phyloP scores from a whole-genome alignment of 1,284 basidiomycete genomes.

The Hymenochaete sp. region DNA sequence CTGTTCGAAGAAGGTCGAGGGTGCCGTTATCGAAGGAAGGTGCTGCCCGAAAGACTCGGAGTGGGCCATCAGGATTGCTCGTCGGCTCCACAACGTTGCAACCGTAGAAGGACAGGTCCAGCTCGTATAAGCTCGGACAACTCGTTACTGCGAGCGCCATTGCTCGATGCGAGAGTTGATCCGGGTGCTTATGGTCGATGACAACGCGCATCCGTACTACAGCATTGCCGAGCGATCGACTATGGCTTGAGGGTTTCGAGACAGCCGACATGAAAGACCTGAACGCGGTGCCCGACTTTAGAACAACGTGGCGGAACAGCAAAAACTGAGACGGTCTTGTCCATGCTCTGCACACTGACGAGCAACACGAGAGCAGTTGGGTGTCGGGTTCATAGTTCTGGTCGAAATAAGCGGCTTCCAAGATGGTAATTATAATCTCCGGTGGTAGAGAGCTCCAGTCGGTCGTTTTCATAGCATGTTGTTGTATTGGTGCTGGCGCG shows the following conservation, averaged over 20 bases:
- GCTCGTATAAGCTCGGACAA: conserved; percentile 49
- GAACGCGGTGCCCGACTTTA: conserved; percentile 45
- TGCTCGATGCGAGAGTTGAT: conserved; percentile 41
- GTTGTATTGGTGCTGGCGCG: too few relatives aligned
- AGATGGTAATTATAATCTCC: conserved; percentile 53
- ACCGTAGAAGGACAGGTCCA: conserved; percentile 53
- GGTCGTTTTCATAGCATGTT: too few relatives aligned
- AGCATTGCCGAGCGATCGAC: conserved; percentile 35
- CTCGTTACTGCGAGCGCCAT: conserved; percentile 48
- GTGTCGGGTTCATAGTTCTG: conserved; percentile 31
- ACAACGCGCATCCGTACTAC: conserved; percentile 46
- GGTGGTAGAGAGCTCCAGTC: conserved; percentile 41
- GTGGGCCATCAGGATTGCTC: conserved; percentile 20
- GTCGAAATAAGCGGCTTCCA: conserved; percentile 44
- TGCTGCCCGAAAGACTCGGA: conserved; percentile 41
- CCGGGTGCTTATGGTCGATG: conserved; percentile 59
- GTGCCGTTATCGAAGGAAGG: conserved; percentile 49
- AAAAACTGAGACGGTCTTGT: conserved; percentile 50
- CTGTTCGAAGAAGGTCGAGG: conserved; percentile 41
- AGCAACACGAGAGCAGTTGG: conserved; percentile 39
- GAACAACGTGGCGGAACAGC: conserved; percentile 48
- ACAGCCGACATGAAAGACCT: conserved; percentile 45
- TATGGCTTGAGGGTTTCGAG: conserved; percentile 30
- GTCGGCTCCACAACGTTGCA: conserved; percentile 33
- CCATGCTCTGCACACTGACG: conserved; percentile 60